These are phyloP conservation scores for Coniochaeta pulveracea DNA, from an alignment of 2,329 filamentous ascomycete species.

Conservation along the genomic window DNA sequence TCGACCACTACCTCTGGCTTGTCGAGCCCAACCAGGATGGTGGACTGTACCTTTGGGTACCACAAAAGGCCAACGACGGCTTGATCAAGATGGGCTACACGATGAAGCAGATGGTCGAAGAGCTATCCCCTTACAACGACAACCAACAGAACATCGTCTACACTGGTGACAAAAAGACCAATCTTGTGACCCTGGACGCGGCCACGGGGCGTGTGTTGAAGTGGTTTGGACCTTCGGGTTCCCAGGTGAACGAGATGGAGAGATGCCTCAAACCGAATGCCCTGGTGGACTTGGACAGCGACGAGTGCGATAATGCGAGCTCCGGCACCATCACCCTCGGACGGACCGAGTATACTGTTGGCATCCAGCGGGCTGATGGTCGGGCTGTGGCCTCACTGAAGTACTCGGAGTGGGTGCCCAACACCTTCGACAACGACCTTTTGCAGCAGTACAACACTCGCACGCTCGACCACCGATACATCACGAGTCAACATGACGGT, in stretches of 20 bases:
- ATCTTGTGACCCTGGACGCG: constrained; percentile 81
- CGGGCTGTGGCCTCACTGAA: constrained; percentile 77
- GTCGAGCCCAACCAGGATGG: constrained; percentile 87
- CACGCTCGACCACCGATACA: constrained; percentile 82
- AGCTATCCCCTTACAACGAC: constrained; percentile 65
- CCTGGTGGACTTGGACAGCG: constrained; percentile 52
- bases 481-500: constrained; percentile 79
- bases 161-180: constrained; percentile 83
- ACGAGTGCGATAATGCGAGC: constrained; percentile 63
- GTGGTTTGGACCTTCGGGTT: constrained; percentile 68
- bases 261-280: constrained; percentile 64
- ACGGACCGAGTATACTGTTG: constrained; percentile 80
- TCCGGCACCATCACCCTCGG: constrained; percentile 74
- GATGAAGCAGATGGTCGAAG: constrained; percentile 81
- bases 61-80: constrained; percentile 45
- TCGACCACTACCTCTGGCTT: constrained; percentile 89
- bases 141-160: constrained; percentile 73
- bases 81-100: constrained; percentile 59
- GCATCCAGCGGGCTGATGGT: constrained; percentile 65
- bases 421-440: constrained; percentile 81
- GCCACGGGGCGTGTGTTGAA: constrained; percentile 72
- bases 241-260: constrained; percentile 55
- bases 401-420: constrained; percentile 91
- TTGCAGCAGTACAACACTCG: constrained; percentile 66
- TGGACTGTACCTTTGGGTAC: constrained; percentile 75